These are phyloP conservation scores for Colletotrichum liriopes DNA, from an alignment of 2,329 filamentous ascomycete species.

Conservation along the genomic window DNA sequence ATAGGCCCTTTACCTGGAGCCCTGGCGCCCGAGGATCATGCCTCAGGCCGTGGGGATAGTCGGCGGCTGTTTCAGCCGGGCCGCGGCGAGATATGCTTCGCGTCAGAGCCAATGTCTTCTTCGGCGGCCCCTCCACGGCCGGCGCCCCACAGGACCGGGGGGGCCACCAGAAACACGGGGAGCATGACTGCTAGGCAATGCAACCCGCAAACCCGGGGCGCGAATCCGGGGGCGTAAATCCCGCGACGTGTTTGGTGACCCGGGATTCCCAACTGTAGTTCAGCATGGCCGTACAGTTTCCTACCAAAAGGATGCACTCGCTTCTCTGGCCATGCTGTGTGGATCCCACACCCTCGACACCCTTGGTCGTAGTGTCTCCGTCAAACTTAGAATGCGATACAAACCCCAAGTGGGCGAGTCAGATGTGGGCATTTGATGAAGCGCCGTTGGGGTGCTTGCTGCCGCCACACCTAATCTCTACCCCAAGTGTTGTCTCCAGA, in stretches of 20 bases:
- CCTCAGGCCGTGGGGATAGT: background rate
- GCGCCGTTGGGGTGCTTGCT: background rate
- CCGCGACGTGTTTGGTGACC: background rate
- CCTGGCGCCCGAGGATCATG: background rate
- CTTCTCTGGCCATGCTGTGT: background rate
- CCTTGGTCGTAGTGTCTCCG: too few species aligned
- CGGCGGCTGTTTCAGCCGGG: background rate
- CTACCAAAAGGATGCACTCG: background rate
- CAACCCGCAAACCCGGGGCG: slow-evolving; percentile 27
- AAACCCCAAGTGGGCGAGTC: too few species aligned
- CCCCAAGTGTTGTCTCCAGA: background rate
- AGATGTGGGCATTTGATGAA: background rate
- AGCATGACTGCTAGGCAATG: slow-evolving; percentile 14
- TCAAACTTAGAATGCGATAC: too few species aligned
- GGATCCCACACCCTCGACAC: background rate
- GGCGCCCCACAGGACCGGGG: background rate
- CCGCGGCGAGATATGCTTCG: background rate
- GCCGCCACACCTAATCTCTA: background rate
- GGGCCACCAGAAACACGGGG: slow-evolving; percentile 6
- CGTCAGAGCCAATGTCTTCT: background rate
- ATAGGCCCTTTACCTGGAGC: background rate
- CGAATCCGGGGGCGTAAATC: background rate
- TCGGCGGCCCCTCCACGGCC: background rate
- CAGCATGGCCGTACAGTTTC: background rate
- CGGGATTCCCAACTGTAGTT: background rate